Evolutionary conservation across 2,329 filamentous ascomycete species (phyloP).

Genomic region (Incumbomyces lentus): DNA sequence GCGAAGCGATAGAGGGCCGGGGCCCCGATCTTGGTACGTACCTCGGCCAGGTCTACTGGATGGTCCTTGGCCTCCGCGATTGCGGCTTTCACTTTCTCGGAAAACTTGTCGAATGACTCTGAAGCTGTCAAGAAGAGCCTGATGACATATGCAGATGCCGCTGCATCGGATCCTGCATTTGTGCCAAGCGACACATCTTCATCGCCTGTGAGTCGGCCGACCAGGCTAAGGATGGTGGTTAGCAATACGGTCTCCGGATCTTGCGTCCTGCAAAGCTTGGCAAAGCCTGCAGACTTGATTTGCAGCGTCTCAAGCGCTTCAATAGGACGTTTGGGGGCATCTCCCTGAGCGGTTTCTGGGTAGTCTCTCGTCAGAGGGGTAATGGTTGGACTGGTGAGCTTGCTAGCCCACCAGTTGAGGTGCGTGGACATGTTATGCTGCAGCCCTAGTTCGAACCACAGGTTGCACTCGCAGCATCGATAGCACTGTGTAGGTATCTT

Average conservation of each 20-base stretch:
- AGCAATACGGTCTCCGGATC: constrained; percentile 33
- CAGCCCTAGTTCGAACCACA: too few relatives aligned
- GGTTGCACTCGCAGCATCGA: too few relatives aligned
- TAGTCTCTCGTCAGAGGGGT: constrained; percentile 36
- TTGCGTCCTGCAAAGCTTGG: constrained; percentile 28
- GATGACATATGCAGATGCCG: constrained; percentile 37
- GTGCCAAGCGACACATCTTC: constrained; percentile 40
- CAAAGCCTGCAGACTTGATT: constrained; percentile 28
- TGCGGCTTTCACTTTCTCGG: constrained; percentile 28
- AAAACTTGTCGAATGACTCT: constrained; percentile 32
- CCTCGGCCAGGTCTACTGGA: constrained; percentile 8
- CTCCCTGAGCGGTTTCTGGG: constrained; percentile 27
- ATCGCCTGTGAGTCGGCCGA: constrained; percentile 38
- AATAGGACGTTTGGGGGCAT: constrained; percentile 28
- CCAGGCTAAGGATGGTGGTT: constrained; percentile 35
- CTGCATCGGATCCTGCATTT: constrained; percentile 32
- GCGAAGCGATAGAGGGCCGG: constrained; percentile 39
- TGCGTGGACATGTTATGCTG: constrained; percentile 18
- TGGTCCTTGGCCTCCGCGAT: constrained; percentile 11
- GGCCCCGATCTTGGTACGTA: constrained; percentile 15
- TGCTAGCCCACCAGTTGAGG: constrained; percentile 33
- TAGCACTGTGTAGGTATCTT: too few relatives aligned
- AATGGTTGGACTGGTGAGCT: constrained; percentile 32
- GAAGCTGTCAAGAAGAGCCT: constrained; percentile 31
- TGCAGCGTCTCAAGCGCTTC: constrained; percentile 34